Evolutionary conservation across 2,329 filamentous ascomycete species (phyloP).

Genomic region (Lasiodiplodia sp.): DNA sequence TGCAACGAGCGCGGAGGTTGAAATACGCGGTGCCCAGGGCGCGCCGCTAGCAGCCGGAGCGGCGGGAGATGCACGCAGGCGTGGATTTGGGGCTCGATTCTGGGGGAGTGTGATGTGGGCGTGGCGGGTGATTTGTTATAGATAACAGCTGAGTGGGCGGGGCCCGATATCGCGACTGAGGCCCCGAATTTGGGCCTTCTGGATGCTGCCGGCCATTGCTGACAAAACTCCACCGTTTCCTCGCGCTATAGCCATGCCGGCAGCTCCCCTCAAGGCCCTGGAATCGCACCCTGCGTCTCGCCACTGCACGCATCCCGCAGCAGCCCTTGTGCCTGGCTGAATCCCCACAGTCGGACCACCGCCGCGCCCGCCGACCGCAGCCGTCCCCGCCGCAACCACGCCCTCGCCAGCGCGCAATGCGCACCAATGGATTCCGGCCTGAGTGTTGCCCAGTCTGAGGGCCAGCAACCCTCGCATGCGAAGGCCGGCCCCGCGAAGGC

Average conservation of each 20-base stretch:
- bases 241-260: constrained; percentile 4
- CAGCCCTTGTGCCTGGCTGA: background rate
- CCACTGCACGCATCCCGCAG: background rate
- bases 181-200: background rate
- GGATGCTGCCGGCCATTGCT: constrained; percentile 10
- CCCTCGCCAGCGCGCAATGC: constrained; percentile 26
- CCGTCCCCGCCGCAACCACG: background rate
- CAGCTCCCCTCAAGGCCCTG: background rate
- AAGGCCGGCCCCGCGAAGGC: constrained; percentile 37
- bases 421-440: constrained; percentile 29
- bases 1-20: background rate
- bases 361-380: background rate
- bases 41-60: background rate
- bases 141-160: constrained; percentile 17
- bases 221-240: constrained; percentile 22
- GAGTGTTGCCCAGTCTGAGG: constrained; percentile 35
- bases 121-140: constrained; percentile 15
- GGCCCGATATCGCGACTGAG: constrained; percentile 10
- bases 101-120: background rate
- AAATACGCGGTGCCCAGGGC: constrained; percentile 15
- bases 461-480: background rate
- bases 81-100: background rate
- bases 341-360: constrained; percentile 5
- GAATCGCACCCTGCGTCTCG: background rate
- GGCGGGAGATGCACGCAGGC: constrained; percentile 9